Evolutionary conservation across 305 asterid genomes (phyloP).

Genomic region (Fraxinus nigra): DNA sequence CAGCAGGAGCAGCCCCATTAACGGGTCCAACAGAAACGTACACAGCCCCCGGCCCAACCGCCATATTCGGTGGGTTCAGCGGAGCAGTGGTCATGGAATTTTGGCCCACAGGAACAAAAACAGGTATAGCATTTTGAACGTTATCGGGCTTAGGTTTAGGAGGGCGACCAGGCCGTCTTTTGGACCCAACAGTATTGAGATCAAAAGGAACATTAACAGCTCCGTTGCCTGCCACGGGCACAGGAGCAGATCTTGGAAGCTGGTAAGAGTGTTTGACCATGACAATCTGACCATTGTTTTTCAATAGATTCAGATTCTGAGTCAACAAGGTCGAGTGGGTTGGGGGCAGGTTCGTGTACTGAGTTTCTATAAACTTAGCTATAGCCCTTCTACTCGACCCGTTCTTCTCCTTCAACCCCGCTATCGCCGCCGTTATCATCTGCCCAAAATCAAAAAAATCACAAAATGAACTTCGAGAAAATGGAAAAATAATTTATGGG

Average conservation of each 20-base stretch:
- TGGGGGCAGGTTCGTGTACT: constrained; percentile 48
- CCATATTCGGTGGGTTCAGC: not conserved
- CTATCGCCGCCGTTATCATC: constrained; percentile 74
- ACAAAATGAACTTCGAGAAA: not conserved
- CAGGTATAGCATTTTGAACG: constrained; percentile 41
- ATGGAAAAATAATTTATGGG: not conserved
- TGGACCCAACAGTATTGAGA: constrained; percentile 28
- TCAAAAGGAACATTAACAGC: constrained; percentile 7
- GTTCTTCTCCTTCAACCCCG: constrained; percentile 54
- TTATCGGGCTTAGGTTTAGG: constrained; percentile 38
- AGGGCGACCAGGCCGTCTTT: constrained; percentile 75
- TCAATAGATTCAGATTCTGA: constrained; percentile 54
- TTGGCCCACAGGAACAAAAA: constrained; percentile 31
- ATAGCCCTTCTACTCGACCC: constrained; percentile 82
- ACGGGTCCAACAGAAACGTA: constrained; percentile 38
- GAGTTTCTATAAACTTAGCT: constrained; percentile 54
- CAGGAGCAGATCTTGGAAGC: constrained; percentile 55
- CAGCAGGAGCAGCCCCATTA: constrained; percentile 36
- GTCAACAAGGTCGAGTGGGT: constrained; percentile 54
- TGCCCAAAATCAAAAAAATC: constrained; percentile 21
- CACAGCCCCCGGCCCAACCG: constrained; percentile 28
- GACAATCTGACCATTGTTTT: constrained; percentile 47
- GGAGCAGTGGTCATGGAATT: constrained; percentile 23
- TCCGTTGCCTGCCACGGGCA: constrained; percentile 25
- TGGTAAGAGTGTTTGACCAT: constrained; percentile 74